These are phyloP conservation scores for Gracilaria domingensis DNA, from an alignment of 23 red algal species.

Conservation along the genomic window DNA sequence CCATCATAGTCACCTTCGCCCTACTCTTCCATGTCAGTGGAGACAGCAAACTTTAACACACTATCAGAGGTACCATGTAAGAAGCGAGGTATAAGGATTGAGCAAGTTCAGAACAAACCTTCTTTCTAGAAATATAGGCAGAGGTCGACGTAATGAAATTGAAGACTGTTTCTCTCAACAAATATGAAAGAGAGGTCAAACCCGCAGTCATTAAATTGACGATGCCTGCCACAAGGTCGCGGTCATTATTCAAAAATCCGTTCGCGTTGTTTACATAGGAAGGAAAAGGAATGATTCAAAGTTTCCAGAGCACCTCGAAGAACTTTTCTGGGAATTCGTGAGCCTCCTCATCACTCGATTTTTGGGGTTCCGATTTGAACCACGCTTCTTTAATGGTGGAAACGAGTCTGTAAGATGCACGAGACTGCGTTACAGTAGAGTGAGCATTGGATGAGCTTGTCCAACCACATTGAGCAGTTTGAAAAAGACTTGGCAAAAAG, in stretches of 20 bases:
- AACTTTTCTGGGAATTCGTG: slow-evolving; percentile 57
- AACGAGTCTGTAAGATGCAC: slow-evolving; percentile 23
- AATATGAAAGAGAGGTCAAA: slow-evolving; percentile 26
- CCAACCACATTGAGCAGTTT: slow-evolving; percentile 9
- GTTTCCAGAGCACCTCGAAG: slow-evolving; percentile 50
- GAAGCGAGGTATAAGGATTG: slow-evolving; percentile 48
- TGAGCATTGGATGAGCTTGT: background rate
- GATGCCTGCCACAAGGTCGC: slow-evolving; percentile 27
- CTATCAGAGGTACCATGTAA: slow-evolving; percentile 2
- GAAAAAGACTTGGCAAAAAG: slow-evolving; percentile 44
- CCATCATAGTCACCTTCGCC: slow-evolving; percentile 14
- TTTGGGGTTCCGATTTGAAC: background rate
- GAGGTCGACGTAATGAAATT: slow-evolving; percentile 44
- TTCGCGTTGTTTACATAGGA: background rate
- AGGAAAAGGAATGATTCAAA: slow-evolving; percentile 45
- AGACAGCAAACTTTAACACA: slow-evolving; percentile 2
- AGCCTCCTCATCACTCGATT: slow-evolving; percentile 8
- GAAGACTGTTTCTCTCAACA: slow-evolving; percentile 34
- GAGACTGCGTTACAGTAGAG: slow-evolving; percentile 2
- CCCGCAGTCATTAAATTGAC: slow-evolving; percentile 41
- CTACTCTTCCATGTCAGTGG: background rate
- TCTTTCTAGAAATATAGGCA: background rate
- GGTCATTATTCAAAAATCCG: slow-evolving; percentile 5
- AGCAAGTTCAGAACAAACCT: background rate
- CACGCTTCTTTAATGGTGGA: slow-evolving; percentile 26